Evolutionary conservation across 108 stramenopile genomes (phyloP).

Genomic region (Heterococcus sp.): DNA sequence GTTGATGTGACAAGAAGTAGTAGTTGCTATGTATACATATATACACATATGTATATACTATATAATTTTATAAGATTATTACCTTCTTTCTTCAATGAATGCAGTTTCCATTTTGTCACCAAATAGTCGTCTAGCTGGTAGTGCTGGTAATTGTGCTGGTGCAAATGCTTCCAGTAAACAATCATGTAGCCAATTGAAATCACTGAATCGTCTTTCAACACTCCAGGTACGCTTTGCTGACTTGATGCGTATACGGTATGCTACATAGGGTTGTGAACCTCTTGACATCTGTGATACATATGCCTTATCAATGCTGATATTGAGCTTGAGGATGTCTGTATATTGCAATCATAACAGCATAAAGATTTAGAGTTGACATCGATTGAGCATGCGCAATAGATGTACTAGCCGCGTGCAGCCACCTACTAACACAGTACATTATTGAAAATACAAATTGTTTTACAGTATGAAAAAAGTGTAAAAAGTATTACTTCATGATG

Average conservation of each 20-base stretch:
- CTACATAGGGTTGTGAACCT: neutral
- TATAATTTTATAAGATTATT: neutral
- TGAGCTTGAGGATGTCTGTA: neutral
- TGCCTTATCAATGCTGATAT: neutral
- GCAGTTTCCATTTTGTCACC: slow-evolving; percentile 20
- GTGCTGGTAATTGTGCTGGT: slow-evolving; percentile 12
- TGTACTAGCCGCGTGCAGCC: no score
- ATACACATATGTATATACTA: neutral
- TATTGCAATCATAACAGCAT: neutral
- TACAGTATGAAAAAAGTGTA: neutral
- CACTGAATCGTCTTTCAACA: slow-evolving; percentile 43
- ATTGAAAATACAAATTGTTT: no score
- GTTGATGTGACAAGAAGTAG: neutral
- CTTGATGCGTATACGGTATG: slow-evolving; percentile 21
- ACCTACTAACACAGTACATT: no score
- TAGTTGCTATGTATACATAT: neutral
- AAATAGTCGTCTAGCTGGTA: slow-evolving; percentile 15
- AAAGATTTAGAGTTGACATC: neutral
- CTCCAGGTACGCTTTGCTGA: slow-evolving; percentile 21
- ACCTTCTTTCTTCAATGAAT: slow-evolving; percentile 5
- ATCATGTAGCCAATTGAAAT: slow-evolving; percentile 41
- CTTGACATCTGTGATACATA: neutral
- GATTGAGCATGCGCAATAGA: neutral
- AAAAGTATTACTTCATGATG: neutral
- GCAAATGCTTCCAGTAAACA: neutral